Base-by-base conservation (phyloP, 257 asterid genomes). In the Haberlea rhodopensis region DNA sequence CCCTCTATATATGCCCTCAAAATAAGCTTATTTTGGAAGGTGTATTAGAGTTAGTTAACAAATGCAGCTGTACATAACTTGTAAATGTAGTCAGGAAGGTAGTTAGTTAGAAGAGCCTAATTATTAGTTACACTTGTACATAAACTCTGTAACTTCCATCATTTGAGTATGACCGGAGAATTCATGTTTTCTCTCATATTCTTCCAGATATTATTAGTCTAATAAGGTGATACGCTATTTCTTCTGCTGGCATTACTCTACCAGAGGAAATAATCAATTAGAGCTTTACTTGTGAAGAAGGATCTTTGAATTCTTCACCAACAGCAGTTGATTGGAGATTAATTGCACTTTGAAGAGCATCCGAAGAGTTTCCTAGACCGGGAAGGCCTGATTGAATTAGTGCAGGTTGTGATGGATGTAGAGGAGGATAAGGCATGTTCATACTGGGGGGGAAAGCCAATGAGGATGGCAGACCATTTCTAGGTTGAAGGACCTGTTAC, bases 391-490 rank as follows among this genome's bases (percentile, higher is more conserved):
- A 63, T 68, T 75, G 94, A 70, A 84, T 65, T 48, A 84, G 62
- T 49, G 82, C 81, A 18, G 74, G 69, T 45, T 76, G 95, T 8
- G 87, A 63, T 19, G 76, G 85, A 76, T 85, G 95, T 57, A 84
- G 62, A 0, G 77, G 66, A 60, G 89, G 84, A 75, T 79, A 86
- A 22, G 76, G 75, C 80, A 75, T 31, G 5, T 78, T 37, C 77
- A 81, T 74, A 60, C 85, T 89, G 13, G 91, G 85, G 11, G 81
- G 77, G 65, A 87, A 82, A 34, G 74, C 75, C 59, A 85, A 67
- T 2, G 92, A 75, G 31, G 95, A 74, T 46, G 92, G 67, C 45
- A 81, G 81, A 67, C 91, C 88, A 25, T 71, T 76, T 69, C 83
- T 71, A 22, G 80, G 67, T 37, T 83, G 96, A 55, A 82, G 76